A percentile compares a stretch with the other conserved stretches of the same genome.
Conservation (phyloP, 2,329 filamentous ascomycete species). For the Zasmidium angulare region DNA sequence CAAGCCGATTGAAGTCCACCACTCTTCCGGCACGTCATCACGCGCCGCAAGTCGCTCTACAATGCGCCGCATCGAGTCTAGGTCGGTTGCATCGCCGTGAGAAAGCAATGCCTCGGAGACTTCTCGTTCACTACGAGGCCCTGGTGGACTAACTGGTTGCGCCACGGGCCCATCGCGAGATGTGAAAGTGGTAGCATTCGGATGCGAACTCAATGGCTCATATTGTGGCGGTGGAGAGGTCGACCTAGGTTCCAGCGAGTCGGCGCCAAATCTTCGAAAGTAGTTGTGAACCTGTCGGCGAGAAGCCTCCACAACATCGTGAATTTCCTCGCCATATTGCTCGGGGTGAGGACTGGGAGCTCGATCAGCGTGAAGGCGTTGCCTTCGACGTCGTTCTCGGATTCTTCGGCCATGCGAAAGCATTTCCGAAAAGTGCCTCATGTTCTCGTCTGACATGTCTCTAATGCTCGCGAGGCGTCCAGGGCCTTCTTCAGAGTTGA, state of each 20-base stretch:
- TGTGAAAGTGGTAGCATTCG: constrained; percentile 22
- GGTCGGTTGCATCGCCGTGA: constrained; percentile 34
- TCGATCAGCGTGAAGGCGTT: constrained; percentile 1
- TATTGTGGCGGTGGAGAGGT: constrained; percentile 30
- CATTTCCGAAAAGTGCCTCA: constrained; percentile 10
- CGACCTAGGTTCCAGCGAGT: constrained; percentile 12
- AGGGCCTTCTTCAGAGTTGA: constrained; percentile 29
- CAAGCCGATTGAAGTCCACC: constrained; percentile 61
- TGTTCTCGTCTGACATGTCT: constrained; percentile 7
- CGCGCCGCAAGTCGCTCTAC: constrained; percentile 68
- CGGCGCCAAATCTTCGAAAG: constrained; percentile 24
- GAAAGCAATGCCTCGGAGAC: constrained; percentile 24
- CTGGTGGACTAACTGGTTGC: constrained; percentile 30
- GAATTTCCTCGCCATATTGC: constrained; percentile 18
- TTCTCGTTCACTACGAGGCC: constrained; percentile 21
- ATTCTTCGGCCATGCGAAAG: constrained; percentile 7
- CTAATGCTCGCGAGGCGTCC: constrained; percentile 24
- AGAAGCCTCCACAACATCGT: constrained; percentile 17
- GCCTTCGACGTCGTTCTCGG: constrained; percentile 1
- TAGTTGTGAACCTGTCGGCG: constrained; percentile 23
- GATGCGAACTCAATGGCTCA: constrained; percentile 15
- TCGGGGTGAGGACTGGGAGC: constrained; percentile 19
- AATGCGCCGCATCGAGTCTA: constrained; percentile 70
- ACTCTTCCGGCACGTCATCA: constrained; percentile 77
- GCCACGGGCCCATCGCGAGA: constrained; percentile 26